Evolutionary conservation across 2,329 filamentous ascomycete species (phyloP), one percentile per base, ranked within the genome.

Genomic region (Purpureocillium lavendulum): DNA sequence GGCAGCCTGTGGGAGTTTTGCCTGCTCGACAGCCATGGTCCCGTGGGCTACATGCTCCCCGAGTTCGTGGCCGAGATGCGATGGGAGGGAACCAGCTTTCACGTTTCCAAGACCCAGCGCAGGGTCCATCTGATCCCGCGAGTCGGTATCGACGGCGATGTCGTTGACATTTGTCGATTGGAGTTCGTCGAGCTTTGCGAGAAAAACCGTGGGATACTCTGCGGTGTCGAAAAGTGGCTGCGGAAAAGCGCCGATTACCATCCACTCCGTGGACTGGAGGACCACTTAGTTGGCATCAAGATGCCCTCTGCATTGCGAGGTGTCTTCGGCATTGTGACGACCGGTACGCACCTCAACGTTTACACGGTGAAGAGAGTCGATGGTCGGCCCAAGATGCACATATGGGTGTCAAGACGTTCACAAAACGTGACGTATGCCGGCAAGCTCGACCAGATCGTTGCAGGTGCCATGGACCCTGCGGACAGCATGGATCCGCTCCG

Each of bases 271-370:
- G 49, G 49, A 11, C 43, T 52, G 7, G 45, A 50, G 7, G 24
- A 30, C 5, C 38, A 44, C 7, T 37, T 52, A 7, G 39, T 45
- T 6, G 45, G 52, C 4, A 41, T 63, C 15, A 40, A 48, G 30
- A 55, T 63, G 9, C 56, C 60, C 4, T 52, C 57, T 9, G 54
- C 58, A 3, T 44, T 55, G 21, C 49, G 60, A 4, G 61, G 61
- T 2, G 45, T 63, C 9, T 53, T 64, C 21, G 61, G 61, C 6
- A 50, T 62, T 28, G 46, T 59, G 26, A 64, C 61, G 2, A 52
- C 56, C 4, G 61, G 61, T 7, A 56, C 60, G 2, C 61, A 64
- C 41, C 51, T 64, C 44, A 64, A 60, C 43, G 54, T 60, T 34
- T 64, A 56, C 46, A 57, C 54, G 26, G 40, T 50, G 33, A 53